Conservation (phyloP, 2,329 filamentous ascomycete genomes). For the Cephalotrichum gorgonifer region DNA sequence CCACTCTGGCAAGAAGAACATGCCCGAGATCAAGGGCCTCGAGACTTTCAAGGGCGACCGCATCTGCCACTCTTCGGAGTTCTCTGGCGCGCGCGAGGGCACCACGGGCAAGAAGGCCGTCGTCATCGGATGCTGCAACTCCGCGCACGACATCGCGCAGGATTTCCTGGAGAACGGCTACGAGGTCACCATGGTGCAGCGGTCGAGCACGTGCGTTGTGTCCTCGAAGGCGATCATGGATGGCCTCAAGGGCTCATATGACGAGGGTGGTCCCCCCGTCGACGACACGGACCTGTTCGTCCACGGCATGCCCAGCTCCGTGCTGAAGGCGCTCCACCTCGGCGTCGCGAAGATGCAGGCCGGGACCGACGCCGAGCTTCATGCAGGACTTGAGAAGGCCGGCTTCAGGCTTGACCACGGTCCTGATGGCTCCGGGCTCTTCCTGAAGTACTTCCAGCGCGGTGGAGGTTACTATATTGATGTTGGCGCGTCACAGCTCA, state of each 20-base stretch:
- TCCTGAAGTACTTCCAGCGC: slow-evolving; percentile 53
- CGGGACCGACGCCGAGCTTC: slow-evolving; percentile 24
- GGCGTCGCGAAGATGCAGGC: slow-evolving; percentile 23
- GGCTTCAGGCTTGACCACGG: slow-evolving; percentile 54
- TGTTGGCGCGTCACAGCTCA: slow-evolving; percentile 51
- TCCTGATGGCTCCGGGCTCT: slow-evolving; percentile 44
- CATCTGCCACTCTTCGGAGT: slow-evolving; percentile 53
- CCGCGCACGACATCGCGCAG: slow-evolving; percentile 58
- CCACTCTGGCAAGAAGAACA: slow-evolving; percentile 55
- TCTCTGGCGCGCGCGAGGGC: slow-evolving; percentile 37
- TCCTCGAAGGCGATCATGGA: slow-evolving; percentile 42
- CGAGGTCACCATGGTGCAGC: slow-evolving; percentile 59
- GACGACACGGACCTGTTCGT: slow-evolving; percentile 56
- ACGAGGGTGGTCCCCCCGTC: slow-evolving; percentile 42
- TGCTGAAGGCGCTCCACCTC: slow-evolving; percentile 50
- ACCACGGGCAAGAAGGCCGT: slow-evolving; percentile 48
- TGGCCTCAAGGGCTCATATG: slow-evolving; percentile 38
- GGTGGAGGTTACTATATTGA: slow-evolving; percentile 65
- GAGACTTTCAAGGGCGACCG: slow-evolving; percentile 47
- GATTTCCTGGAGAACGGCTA: slow-evolving; percentile 58
- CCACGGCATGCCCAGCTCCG: slow-evolving; percentile 45
- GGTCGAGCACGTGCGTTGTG: slow-evolving; percentile 54
- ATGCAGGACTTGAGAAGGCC: slow-evolving; percentile 36
- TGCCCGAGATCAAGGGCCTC: slow-evolving; percentile 46
- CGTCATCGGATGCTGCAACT: slow-evolving; percentile 60